Base-by-base conservation (phyloP, 345 rosid genomes). In the Corchorus capsularis region DNA sequence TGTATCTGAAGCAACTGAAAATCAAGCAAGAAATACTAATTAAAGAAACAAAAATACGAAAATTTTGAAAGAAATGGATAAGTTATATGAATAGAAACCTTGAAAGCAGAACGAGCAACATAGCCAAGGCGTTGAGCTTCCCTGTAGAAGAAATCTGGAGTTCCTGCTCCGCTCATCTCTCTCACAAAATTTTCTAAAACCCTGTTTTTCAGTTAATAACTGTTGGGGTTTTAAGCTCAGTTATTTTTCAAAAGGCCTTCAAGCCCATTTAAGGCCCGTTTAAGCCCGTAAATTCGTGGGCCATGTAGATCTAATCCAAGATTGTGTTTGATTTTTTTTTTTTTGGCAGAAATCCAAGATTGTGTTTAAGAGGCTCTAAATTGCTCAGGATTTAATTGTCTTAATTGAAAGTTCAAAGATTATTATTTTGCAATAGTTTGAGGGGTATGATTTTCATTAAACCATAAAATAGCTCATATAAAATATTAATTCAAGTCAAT, bases 111-210 rank as follows among this genome's bases (percentile, higher is more conserved):
- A 73, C 98, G 97, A 77, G 97, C 98, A 9, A 89, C 93, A 79
- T 96, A 96, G 81, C 99, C 99, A 63, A 93, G 97, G 74, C 97
- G 96, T 81, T 87, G 97, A 75, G 99, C 99, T 84, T 96, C 98
- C 83, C 97, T 89, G 81, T 91, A 92, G 89, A 88, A 96, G 93
- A 96, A 96, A 83, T 96, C 99, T 2, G 99, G 93, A 14, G 89
- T 78, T 78, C 98, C 96, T 52, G 82, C 90, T 16, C 90, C 92
- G 64, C 91, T 85, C 99, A 95, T 95, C 75, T 80, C 74, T 49
- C 60, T 9, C 3, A 27, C 49, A 71, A 55, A 71, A 27, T 27
- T 71, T 19, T 41, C 63, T 55, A 54, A 54, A 54, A 54, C 74
- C 63, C 74, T 7, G 0, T 14, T 67, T 14, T 15, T 3, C 27